Percentiles rank a stretch among this genome's conserved stretches.
Conservation (phyloP, 805 yeast species). For the Hanseniaspora valbyensis region DNA sequence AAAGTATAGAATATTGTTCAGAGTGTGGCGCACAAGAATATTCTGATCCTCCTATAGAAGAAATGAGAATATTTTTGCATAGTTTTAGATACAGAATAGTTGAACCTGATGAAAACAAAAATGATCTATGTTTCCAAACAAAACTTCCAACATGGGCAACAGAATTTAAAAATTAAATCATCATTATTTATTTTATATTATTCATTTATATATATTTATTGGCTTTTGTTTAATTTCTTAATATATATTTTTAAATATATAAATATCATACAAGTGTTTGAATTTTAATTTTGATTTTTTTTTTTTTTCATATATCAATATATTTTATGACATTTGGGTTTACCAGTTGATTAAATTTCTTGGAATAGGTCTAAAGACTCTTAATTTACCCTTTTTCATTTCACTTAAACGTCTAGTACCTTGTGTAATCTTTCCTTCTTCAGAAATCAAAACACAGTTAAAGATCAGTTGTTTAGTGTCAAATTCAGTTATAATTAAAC, state of each 20-base stretch:
- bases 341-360: slow-evolving; percentile 43
- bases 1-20: slow-evolving; percentile 19
- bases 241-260: too few relatives aligned
- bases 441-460: slow-evolving; percentile 48
- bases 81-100: slow-evolving; percentile 31
- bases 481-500: slow-evolving; percentile 54
- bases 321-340: background rate
- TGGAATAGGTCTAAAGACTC: slow-evolving; percentile 70
- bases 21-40: slow-evolving; percentile 24
- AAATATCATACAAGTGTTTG: too few relatives aligned
- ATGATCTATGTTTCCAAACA: slow-evolving; percentile 33
- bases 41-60: slow-evolving; percentile 23
- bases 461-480: slow-evolving; percentile 64
- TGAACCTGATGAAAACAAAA: slow-evolving; percentile 12
- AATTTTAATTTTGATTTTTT: background rate
- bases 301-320: background rate
- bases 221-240: too few relatives aligned
- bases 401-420: slow-evolving; percentile 60
- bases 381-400: slow-evolving; percentile 64
- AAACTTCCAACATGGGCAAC: slow-evolving; percentile 39
- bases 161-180: background rate
- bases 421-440: slow-evolving; percentile 41
- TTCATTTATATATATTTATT: too few relatives aligned
- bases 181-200: too few relatives aligned
- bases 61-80: slow-evolving; percentile 27